phyloP scores from a whole-genome alignment of 805 yeast species.

The Hanseniaspora valbyensis region DNA sequence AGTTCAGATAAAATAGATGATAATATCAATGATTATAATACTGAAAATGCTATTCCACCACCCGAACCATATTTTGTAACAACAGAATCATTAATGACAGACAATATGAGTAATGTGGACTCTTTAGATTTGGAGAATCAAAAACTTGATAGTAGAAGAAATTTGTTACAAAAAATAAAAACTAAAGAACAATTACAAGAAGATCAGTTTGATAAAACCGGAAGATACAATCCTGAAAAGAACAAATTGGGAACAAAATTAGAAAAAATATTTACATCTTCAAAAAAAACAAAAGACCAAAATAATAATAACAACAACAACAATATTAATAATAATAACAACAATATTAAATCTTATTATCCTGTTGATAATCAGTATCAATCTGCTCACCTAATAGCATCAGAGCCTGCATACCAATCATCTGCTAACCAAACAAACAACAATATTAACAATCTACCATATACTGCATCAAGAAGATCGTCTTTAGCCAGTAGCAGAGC shows the following conservation, averaged over 20 bases:
- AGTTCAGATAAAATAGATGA: not conserved
- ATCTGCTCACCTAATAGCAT: too few relatives aligned
- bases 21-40: too few relatives aligned
- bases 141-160: not conserved
- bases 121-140: slow-evolving; percentile 12
- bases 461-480: not conserved
- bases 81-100: too few relatives aligned
- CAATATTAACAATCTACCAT: too few relatives aligned
- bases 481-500: slow-evolving; percentile 7
- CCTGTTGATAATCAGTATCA: not conserved
- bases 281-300: not conserved
- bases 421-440: too few relatives aligned
- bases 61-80: too few relatives aligned
- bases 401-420: too few relatives aligned
- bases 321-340: not conserved
- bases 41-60: too few relatives aligned
- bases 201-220: slow-evolving; percentile 17
- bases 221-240: slow-evolving; percentile 28
- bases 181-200: slow-evolving; percentile 26
- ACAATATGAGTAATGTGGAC: not conserved
- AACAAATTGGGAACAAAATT: slow-evolving; percentile 30
- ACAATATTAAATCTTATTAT: not conserved
- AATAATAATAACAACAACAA: not conserved
- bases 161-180: slow-evolving; percentile 18
- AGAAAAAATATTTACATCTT: slow-evolving; percentile 25